Base-by-base conservation (phyloP, 768 basidiomycete genomes). In the Mycena kentingensis region DNA sequence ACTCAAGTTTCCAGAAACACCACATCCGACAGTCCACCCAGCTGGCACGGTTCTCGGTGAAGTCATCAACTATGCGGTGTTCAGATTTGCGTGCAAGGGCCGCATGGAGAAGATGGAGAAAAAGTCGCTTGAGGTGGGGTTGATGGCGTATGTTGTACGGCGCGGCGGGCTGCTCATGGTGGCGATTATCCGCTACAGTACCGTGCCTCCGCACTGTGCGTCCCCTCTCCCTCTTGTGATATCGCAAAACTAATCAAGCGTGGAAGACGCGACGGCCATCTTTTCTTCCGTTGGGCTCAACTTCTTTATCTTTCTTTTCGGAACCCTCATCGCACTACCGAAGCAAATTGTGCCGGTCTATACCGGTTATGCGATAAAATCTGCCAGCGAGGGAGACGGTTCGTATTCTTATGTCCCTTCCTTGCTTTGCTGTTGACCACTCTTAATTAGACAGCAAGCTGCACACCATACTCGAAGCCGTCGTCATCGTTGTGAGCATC, bases 41-140 rank as follows among this genome's bases (percentile, higher is more conserved):
- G 51, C 24, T n/a, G 56, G 56, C 4, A 38, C 26, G 10, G 6
- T 58, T 8, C 52, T 58, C 8, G 56, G 55, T 21, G 55, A 56
- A 38, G 52, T 52, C n/a, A 46, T 46, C 16, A 51, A 51, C 21
- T 56, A 18, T n/a, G 36, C 52, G 10, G 42, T 44, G 8, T 44
- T 44, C 42, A 44, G 26, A 44, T 44, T 22, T 24, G 12, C 42
- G 6, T 44, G 42, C 42, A 44, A 10, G 42, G 19, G 10, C 42
- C 42, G 42, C 13, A 28, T 44, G 22, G 22, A 21, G 26, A 44
- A 44, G 26, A 10, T 10, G 10, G 22, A 44, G 19, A 19, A 44
- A 24, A 44, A 24, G 22, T 10, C 8, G 8, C 21, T 44, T 22
- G 42, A 24, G 7, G 13, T 44, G 11, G 42, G 55, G 41, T 19